Percentiles rank a stretch among this genome's conserved stretches.
These are phyloP conservation scores for Agaricus subrufescens DNA, from an alignment of 768 basidiomycete species.

Conservation along the genomic window DNA sequence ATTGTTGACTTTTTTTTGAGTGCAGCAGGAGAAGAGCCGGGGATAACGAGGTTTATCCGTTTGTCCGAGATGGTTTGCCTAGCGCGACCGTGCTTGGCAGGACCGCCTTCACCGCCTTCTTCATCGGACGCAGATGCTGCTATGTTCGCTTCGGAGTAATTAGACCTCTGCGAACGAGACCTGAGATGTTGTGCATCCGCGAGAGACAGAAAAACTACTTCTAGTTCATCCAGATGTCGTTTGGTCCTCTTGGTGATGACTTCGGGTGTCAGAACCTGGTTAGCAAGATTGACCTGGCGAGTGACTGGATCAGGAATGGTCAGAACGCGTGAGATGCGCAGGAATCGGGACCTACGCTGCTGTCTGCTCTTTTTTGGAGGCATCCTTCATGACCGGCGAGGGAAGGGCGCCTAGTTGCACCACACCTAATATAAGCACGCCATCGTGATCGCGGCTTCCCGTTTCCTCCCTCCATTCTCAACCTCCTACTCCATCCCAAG, in stretches of 20 bases:
- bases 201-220: conserved; percentile 38
- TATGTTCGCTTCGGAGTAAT: conserved; percentile 59
- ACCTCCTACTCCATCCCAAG: too few relatives aligned
- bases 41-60: conserved; percentile 43
- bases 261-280: conserved; percentile 50
- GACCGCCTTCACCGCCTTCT: conserved; percentile 31
- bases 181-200: conserved; percentile 7
- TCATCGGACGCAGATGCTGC: conserved; percentile 38
- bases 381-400: conserved; percentile 23
- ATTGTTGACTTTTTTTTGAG: conserved; percentile 77
- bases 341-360: conserved; percentile 33
- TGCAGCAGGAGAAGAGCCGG: conserved; percentile 43
- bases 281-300: conserved; percentile 40
- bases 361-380: conserved; percentile 44
- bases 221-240: conserved; percentile 80
- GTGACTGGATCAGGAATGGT: conserved; percentile 28
- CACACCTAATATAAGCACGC: conserved; percentile 21
- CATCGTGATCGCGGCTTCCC: conserved; percentile 16
- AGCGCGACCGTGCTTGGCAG: conserved; percentile 57
- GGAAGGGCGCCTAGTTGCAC: neutral
- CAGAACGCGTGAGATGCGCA: neutral
- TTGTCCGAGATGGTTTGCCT: conserved; percentile 80
- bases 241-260: conserved; percentile 71
- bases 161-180: conserved; percentile 52
- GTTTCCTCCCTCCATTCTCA: neutral